Percentiles rank a stretch among this genome's conserved stretches.
phyloP scores from a whole-genome alignment of 106 monocot genomes.

The Narthecium ossifragum region DNA sequence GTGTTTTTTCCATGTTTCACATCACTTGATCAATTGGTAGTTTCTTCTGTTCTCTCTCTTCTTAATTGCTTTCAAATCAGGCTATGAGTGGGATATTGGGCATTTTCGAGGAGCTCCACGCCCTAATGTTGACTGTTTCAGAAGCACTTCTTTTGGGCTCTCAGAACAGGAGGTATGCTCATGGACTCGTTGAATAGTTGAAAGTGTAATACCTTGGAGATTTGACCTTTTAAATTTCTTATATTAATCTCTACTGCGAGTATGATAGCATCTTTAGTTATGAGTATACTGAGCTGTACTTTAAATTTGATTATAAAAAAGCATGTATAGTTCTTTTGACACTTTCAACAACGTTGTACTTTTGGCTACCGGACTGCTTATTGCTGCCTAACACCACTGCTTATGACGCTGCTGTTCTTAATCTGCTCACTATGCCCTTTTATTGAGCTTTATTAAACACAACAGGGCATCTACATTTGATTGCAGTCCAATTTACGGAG shows the following conservation, averaged over 20 bases:
- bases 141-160: constrained; percentile 81
- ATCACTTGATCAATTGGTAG: neutral
- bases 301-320: no score
- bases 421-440: no score
- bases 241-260: neutral
- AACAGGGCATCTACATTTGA: no score
- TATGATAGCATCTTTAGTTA: neutral
- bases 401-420: no score
- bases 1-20: no score
- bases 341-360: no score
- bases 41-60: neutral
- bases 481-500: no score
- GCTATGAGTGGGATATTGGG: constrained; percentile 98
- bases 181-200: neutral
- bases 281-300: neutral
- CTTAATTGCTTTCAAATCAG: constrained; percentile 30
- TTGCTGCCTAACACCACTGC: no score
- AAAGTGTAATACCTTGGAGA: no score
- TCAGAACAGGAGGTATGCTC: constrained; percentile 54
- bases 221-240: neutral
- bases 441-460: no score
- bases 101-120: constrained; percentile 92
- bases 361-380: no score
- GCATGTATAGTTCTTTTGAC: no score
- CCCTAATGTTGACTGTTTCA: constrained; percentile 85